These are phyloP conservation scores for Colletotrichum sp. DNA, from an alignment of 2,329 filamentous ascomycete genomes.

Conservation along the genomic window DNA sequence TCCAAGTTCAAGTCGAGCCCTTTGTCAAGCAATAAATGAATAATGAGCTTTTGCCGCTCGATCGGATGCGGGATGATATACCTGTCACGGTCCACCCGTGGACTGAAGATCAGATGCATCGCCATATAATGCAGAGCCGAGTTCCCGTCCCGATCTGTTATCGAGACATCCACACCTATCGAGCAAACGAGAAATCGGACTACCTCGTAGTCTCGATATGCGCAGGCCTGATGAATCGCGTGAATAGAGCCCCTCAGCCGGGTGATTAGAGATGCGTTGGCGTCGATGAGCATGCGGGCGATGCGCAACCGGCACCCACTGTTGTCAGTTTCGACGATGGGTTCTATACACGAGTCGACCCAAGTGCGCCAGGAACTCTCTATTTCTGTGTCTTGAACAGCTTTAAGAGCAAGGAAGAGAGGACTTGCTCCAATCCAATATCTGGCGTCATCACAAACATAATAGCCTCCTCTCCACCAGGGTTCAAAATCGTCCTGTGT, in stretches of 20 bases:
- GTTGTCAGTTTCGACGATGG: neutral
- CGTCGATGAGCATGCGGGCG: neutral
- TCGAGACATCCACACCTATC: neutral
- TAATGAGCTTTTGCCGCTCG: rapidly evolving
- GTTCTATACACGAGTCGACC: rapidly evolving
- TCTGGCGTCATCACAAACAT: neutral
- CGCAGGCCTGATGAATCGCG: neutral
- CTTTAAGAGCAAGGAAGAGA: neutral
- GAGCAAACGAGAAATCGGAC: neutral
- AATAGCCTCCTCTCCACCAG: too few relatives aligned
- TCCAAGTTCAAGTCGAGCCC: neutral
- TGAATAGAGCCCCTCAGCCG: neutral
- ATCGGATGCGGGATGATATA: neutral
- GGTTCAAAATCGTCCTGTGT: neutral
- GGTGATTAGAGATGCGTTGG: neutral
- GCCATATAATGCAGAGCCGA: neutral
- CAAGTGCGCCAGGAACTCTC: neutral
- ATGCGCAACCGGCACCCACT: neutral
- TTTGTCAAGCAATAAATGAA: rapidly evolving
- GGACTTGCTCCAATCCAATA: neutral
- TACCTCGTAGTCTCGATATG: rapidly evolving
- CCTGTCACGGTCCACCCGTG: too few relatives aligned
- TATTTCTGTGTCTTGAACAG: neutral
- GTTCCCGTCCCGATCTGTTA: neutral
- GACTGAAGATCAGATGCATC: neutral